Evolutionary conservation across 306 rosid species (phyloP).

Genomic region (Canavalia ensiformis): DNA sequence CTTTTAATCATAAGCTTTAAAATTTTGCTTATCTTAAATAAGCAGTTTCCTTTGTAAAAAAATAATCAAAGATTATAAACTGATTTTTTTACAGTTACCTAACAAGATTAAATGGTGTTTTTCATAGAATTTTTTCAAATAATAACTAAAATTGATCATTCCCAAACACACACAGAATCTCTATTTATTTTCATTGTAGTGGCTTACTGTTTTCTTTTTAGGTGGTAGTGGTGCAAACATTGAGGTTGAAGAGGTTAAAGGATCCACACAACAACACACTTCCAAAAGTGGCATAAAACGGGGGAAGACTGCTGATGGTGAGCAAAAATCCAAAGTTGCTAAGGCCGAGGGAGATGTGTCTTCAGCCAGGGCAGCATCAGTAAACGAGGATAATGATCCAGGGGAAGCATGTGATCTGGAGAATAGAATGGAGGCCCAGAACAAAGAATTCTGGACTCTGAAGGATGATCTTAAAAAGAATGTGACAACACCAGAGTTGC

Average conservation of each 20-base stretch:
- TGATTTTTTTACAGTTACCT: too few species aligned
- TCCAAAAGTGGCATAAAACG: constrained; percentile 78
- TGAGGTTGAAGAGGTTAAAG: constrained; percentile 59
- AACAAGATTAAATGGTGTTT: too few species aligned
- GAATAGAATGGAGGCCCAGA: constrained; percentile 74
- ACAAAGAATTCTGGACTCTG: constrained; percentile 81
- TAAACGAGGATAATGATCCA: constrained; percentile 45
- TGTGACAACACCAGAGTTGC: constrained; percentile 76
- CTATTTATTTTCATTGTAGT: constrained; percentile 25
- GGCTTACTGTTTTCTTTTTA: constrained; percentile 51
- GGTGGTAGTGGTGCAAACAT: constrained; percentile 53
- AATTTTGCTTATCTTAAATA: too few species aligned
- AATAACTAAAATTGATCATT: too few species aligned
- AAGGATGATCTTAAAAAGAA: constrained; percentile 90
- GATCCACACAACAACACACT: constrained; percentile 48
- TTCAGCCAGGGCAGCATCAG: constrained; percentile 54
- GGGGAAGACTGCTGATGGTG: constrained; percentile 57
- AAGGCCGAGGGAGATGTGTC: constrained; percentile 72
- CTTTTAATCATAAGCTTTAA: too few species aligned
- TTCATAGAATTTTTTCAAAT: too few species aligned
- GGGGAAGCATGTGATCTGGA: constrained; percentile 60
- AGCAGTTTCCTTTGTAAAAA: too few species aligned
- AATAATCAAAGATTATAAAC: too few species aligned
- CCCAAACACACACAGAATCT: neutral
- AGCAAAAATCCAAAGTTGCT: constrained; percentile 70